Conservation (phyloP, 106 monocot genomes). For the Acorus calamus region DNA sequence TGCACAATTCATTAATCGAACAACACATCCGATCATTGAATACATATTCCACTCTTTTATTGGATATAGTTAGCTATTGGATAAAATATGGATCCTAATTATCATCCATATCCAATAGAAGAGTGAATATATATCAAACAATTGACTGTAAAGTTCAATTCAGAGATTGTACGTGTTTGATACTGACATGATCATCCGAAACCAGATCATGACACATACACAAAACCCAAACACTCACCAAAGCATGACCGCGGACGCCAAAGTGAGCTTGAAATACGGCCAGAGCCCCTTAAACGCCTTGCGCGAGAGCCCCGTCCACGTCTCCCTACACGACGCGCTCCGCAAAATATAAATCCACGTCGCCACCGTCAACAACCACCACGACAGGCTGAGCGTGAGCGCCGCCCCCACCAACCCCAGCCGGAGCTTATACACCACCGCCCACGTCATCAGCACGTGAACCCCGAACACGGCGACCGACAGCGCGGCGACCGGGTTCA, state of each 20-base stretch:
- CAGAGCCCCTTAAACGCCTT: conserved; percentile 49
- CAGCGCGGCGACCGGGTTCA: conserved; percentile 53
- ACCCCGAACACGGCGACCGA: conserved; percentile 26
- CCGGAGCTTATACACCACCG: conserved; percentile 29
- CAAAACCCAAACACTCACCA: conserved; percentile 22
- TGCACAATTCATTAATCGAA: too few relatives aligned
- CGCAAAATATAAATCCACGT: conserved; percentile 34
- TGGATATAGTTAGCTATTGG: too few relatives aligned
- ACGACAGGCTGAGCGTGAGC: conserved; percentile 51
- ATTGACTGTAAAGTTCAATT: too few relatives aligned
- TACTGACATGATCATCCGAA: too few relatives aligned
- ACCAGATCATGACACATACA: conserved; percentile 1
- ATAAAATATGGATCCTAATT: too few relatives aligned
- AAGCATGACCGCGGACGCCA: conserved; percentile 66
- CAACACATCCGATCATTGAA: too few relatives aligned
- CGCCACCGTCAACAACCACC: conserved; percentile 42
- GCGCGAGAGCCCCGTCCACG: conserved; percentile 60
- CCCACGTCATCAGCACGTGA: conserved; percentile 46
- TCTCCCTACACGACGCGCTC: conserved; percentile 36
- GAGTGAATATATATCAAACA: too few relatives aligned
- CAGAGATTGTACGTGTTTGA: too few relatives aligned
- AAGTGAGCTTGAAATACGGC: conserved; percentile 54
- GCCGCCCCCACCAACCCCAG: conserved; percentile 48
- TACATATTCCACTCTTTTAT: too few relatives aligned
- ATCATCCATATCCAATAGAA: too few relatives aligned